Percentiles rank a stretch among this genome's conserved stretches.
These are phyloP conservation scores for Krasilnikovozyma curviuscula DNA, from an alignment of 768 basidiomycete genomes.

Conservation along the genomic window DNA sequence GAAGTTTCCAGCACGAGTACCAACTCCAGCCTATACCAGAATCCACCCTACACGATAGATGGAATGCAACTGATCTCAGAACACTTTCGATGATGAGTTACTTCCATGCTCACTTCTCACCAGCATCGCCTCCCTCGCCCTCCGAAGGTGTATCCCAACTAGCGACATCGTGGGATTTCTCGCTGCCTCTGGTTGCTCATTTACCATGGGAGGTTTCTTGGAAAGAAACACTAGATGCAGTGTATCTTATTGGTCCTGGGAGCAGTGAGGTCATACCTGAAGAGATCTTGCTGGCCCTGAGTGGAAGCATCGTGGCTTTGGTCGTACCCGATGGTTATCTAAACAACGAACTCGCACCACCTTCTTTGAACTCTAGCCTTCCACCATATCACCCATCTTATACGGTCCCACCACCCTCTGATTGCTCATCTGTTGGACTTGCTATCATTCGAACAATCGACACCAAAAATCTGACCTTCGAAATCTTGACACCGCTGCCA, in stretches of 20 bases:
- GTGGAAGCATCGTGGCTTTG: conserved; percentile 61
- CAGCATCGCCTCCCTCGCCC: background rate
- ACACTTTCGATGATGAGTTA: conserved; percentile 54
- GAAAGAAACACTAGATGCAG: conserved; percentile 36
- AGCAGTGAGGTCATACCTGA: conserved; percentile 54
- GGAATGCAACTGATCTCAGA: conserved; percentile 50
- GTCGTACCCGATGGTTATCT: too few relatives aligned
- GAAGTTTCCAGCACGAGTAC: background rate
- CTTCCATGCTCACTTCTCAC: conserved; percentile 36
- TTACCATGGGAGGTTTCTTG: conserved; percentile 56
- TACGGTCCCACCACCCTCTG: conserved; percentile 37
- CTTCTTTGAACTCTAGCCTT: background rate
- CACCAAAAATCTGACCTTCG: conserved; percentile 28
- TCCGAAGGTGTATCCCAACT: background rate
- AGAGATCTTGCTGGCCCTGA: conserved; percentile 53
- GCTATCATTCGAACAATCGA: conserved; percentile 46
- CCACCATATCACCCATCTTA: conserved; percentile 41
- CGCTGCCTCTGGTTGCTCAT: conserved; percentile 44
- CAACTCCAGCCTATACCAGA: conserved; percentile 34
- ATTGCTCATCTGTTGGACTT: conserved; percentile 52
- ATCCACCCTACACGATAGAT: conserved; percentile 31
- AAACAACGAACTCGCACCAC: background rate
- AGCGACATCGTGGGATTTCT: conserved; percentile 46
- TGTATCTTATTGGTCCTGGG: conserved; percentile 54
- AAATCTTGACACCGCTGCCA: conserved; percentile 64